phyloP scores from a whole-genome alignment of 345 rosid genomes.

The Physaria fendleri region DNA sequence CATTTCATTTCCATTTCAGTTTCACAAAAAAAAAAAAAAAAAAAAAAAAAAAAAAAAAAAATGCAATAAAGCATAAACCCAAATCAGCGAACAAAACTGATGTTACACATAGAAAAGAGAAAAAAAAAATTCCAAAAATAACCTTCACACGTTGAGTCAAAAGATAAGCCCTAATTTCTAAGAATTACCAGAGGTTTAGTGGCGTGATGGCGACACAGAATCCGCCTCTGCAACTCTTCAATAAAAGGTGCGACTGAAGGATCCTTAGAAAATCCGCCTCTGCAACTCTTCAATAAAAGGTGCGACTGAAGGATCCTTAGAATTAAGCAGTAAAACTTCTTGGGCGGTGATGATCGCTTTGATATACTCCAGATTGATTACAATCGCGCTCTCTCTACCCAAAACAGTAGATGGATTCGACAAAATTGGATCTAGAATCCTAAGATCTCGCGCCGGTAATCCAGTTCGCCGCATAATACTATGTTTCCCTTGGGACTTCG shows the following conservation, averaged over 20 bases:
- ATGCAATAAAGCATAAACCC: not conserved
- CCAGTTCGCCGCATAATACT: constrained; percentile 90
- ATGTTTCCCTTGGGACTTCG: constrained; percentile 72
- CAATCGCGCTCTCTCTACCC: constrained; percentile 88
- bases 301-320: constrained; percentile 74
- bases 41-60: too few species aligned
- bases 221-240: constrained; percentile 60
- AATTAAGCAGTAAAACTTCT: constrained; percentile 76
- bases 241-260: constrained; percentile 66
- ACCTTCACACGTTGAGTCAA: not conserved
- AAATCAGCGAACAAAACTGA: not conserved
- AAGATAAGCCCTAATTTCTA: not conserved
- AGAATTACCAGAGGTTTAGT: constrained; percentile 50
- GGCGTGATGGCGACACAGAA: constrained; percentile 55
- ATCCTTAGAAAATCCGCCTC: constrained; percentile 49
- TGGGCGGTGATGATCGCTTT: constrained; percentile 90
- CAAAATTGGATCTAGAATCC: constrained; percentile 83
- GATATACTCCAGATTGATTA: constrained; percentile 84
- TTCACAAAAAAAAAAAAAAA: too few species aligned
- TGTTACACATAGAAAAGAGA: not conserved
- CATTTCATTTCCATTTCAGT: not conserved
- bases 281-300: constrained; percentile 76
- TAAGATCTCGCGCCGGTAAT: constrained; percentile 81
- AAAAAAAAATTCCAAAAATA: not conserved
- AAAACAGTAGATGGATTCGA: constrained; percentile 84